Base-by-base conservation (phyloP, 768 basidiomycete genomes). In the Serendipita indica region DNA sequence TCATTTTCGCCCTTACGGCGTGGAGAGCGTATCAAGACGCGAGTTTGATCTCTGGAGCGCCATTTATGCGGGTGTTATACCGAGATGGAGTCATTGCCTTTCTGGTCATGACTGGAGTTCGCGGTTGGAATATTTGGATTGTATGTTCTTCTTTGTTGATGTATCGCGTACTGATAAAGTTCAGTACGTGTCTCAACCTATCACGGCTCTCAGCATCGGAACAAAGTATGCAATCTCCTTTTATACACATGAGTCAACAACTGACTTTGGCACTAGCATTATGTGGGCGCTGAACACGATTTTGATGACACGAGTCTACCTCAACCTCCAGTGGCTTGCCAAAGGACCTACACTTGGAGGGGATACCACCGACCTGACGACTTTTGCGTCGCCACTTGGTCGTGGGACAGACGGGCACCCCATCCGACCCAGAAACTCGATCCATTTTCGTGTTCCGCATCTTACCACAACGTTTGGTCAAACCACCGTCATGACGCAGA, bases 1-100 rank as follows among this genome's bases (percentile, higher is more conserved):
- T 54, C 30, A 28, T 54, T 10, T 54, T 54, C 22, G 49, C 49
- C n/a, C 22, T 54, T 18, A 54, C 49, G 30, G 49, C 49, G 10
- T 54, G 20, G 10, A 25, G 49, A 25, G 49, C 49, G 3, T 54
- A 28, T 18, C 20, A 54, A 27, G 49, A 54, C n/a, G 49, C 49
- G 7, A 18, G n/a, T 4, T n/a, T 54, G 5, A 10, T 54, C 20
- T 16, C 49, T 10, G 41, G 41, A n/a, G 49, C 49, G 30, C 49
- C 49, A 1, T 54, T 54, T n/a, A 16, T 54, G 7, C 22, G 20
- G 22, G 30, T 54, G 7, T 28, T 54, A 16, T 54, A 54, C n/a
- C 49, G 49, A 54, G 41, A 43, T n/a, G 41, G 41, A 7, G 7
- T 43, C 5, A 43, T 43, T 43, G 41, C 41, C 5, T 43, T 43